phyloP scores from a whole-genome alignment of 306 rosid species.

The Begonia fuchsioides region DNA sequence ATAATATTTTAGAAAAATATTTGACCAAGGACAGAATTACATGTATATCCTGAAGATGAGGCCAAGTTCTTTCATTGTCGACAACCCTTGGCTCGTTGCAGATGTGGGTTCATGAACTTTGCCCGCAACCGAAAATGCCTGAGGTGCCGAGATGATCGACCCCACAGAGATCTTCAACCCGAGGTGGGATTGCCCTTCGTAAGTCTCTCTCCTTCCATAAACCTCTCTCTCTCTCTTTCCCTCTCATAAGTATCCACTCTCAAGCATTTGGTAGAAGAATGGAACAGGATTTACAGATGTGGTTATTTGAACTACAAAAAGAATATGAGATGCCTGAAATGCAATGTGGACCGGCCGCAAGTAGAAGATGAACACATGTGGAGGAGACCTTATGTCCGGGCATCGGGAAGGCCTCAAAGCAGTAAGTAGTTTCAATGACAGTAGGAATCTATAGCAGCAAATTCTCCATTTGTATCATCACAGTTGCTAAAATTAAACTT shows the following conservation, averaged over 20 bases:
- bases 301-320: constrained; percentile 42
- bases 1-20: too few species aligned
- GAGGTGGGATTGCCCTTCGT: constrained; percentile 91
- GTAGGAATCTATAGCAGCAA: too few species aligned
- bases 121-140: constrained; percentile 52
- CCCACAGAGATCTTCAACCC: constrained; percentile 27
- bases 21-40: too few species aligned
- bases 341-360: constrained; percentile 28
- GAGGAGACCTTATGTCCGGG: constrained; percentile 16
- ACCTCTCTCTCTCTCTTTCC: constrained; percentile 10
- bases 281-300: constrained; percentile 36
- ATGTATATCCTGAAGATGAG: constrained; percentile 25
- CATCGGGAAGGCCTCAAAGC: neutral
- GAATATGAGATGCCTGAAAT: constrained; percentile 43
- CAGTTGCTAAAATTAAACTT: too few species aligned
- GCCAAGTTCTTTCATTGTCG: neutral
- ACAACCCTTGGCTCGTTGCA: constrained; percentile 16
- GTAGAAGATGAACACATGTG: constrained; percentile 33
- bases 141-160: constrained; percentile 47
- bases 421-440: too few species aligned
- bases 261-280: too few species aligned
- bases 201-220: constrained; percentile 50
- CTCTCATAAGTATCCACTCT: too few species aligned
- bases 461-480: too few species aligned
- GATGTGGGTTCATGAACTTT: constrained; percentile 75